A percentile compares a stretch with the other conserved stretches of the same genome.
phyloP scores from a whole-genome alignment of 495 filamentous ascomycete genomes.

The Talaromyces trachyspermus region DNA sequence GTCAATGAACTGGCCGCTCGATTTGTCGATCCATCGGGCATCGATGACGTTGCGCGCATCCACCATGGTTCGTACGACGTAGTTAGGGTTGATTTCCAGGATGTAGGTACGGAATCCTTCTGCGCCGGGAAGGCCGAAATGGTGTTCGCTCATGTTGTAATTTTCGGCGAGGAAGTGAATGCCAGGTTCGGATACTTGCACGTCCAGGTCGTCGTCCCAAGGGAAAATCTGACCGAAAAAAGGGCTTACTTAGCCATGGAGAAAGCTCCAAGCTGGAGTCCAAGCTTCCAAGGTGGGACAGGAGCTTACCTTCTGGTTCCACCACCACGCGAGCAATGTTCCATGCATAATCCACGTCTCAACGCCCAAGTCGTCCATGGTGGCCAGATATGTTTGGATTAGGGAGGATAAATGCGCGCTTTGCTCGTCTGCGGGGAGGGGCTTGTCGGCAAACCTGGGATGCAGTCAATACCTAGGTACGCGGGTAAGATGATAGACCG shows the following conservation, averaged over 20 bases:
- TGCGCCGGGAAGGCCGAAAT: conserved; percentile 37
- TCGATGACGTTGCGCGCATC: conserved; percentile 53
- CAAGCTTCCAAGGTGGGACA: too few species aligned
- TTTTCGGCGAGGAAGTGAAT: conserved; percentile 51
- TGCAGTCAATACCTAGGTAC: conserved; percentile 2
- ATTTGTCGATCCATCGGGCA: conserved; percentile 54
- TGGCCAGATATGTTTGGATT: conserved; percentile 47
- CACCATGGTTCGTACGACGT: conserved; percentile 33
- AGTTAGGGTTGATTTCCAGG: conserved; percentile 55
- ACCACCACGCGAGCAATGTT: conserved; percentile 55
- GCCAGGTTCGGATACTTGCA: conserved; percentile 49
- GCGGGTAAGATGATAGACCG: too few species aligned
- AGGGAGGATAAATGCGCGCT: conserved; percentile 39
- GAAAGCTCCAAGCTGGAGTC: too few species aligned
- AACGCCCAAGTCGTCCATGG: conserved; percentile 47
- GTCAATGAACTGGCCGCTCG: conserved; percentile 56
- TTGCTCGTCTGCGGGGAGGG: conserved; percentile 42
- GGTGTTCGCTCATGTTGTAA: conserved; percentile 58
- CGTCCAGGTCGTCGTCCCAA: conserved; percentile 57
- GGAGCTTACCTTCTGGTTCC: conserved; percentile 45
- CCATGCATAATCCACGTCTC: conserved; percentile 63
- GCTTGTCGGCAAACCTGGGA: conserved; percentile 39
- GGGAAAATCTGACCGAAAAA: conserved; percentile 42
- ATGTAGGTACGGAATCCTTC: conserved; percentile 42
- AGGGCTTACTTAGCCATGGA: too few species aligned